phyloP scores from a whole-genome alignment of 345 rosid species.

The Microcos paniculata region DNA sequence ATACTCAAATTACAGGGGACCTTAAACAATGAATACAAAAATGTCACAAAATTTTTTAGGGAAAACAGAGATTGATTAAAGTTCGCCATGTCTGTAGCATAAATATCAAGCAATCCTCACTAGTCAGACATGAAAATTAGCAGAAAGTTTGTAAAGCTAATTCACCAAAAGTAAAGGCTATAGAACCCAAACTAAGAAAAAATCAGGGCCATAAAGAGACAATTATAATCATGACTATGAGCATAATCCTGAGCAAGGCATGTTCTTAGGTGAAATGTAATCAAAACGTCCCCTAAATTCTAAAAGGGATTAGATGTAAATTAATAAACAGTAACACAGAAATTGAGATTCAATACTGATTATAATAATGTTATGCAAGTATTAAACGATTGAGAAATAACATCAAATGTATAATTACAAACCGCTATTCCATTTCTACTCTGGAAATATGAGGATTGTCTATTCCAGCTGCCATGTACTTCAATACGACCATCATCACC shows the following conservation, averaged over 20 bases:
- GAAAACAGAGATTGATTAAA: neutral
- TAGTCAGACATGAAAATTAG: too few relatives aligned
- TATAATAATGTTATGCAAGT: neutral
- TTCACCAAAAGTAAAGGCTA: neutral
- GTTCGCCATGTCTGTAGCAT: neutral
- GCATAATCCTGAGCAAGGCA: neutral
- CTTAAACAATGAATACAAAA: conserved; percentile 4
- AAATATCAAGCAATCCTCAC: neutral
- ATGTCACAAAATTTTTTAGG: neutral
- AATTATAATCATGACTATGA: neutral
- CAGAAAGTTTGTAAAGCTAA: neutral
- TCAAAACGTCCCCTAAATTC: neutral
- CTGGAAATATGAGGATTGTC: conserved; percentile 62
- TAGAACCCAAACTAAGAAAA: conserved; percentile 18
- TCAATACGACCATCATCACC: conserved; percentile 72
- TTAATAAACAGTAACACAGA: neutral
- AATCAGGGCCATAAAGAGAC: neutral
- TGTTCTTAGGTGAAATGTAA: neutral
- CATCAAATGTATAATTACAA: conserved; percentile 37
- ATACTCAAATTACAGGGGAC: neutral
- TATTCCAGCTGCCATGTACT: conserved; percentile 51
- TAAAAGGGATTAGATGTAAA: neutral
- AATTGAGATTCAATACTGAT: neutral
- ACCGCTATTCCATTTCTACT: conserved; percentile 64
- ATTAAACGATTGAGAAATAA: conserved; percentile 1